Evolutionary conservation across 2,329 filamentous ascomycete genomes (phyloP), one percentile per base, ranked within the genome.

Genomic region (Cladobotryum mycophilum): DNA sequence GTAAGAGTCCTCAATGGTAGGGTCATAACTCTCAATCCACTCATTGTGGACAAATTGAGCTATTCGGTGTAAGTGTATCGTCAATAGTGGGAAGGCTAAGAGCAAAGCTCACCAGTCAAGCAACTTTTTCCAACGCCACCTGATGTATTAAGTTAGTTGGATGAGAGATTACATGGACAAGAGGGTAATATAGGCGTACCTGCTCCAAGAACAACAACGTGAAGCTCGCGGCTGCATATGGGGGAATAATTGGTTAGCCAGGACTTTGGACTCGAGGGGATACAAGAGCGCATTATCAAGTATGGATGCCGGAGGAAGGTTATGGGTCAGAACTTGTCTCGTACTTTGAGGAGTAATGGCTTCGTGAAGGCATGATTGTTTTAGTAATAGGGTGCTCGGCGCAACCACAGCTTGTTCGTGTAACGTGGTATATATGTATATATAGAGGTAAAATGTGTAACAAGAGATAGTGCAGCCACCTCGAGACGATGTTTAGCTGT

Each of bases 41-140:
- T 95, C 86, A 72, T 93, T 91, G 69, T 93, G 89, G 47, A 95
- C 89, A 63, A 95, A 95, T 76, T 95, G 15, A 60, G 58, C 47
- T 48, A 50, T 53, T 42, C 47, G 53, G 37, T 53, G 38, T 11
- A 18, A 41, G 35, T 38, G 6, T 40, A 13, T 30, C 15, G n/a
- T 22, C 13, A 35, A 20, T 11, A 30, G 41, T n/a, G n/a, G 37
- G 41, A 34, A 12, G 52, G 14, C 22, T 5, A 20, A 2, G 12
- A 33, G n/a, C 15, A 67, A n/a, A 9, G 36, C 75, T 67, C 76
- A 93, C 89, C 88, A 69, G 89, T 95, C 61, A 95, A 76, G 76
- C 89, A 95, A 68, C 89, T 95, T 72, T 95, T 95, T 55, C 89
- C 89, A 65, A 95, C 89, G 67, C 89, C 89, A 71, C 89, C 87